Base-by-base conservation (phyloP, 2,329 filamentous ascomycete species). In the Beauveria varroae region DNA sequence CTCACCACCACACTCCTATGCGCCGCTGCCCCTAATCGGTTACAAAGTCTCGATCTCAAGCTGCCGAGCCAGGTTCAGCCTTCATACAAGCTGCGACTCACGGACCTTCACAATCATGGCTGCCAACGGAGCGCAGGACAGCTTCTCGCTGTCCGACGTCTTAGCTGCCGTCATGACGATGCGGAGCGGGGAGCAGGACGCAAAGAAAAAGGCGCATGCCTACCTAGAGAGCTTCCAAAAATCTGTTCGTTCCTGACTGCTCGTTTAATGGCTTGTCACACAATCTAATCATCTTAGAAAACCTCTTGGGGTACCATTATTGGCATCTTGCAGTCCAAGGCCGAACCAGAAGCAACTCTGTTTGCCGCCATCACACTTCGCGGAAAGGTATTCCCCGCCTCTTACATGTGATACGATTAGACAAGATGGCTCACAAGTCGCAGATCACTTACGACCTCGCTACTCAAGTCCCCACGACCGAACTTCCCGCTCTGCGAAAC, bases 291-390 rank as follows among this genome's bases (percentile, higher is more conserved):
- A 46, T n/a, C 65, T 59, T 72, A 96, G 91, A 82, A 90, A 71
- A 90, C 91, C 73, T 95, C 95, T 67, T 99, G 95, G 95, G 88
- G 87, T 50, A 88, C 89, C 52, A 93, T 92, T 64, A 88, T 97
- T 73, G 85, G 87, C 58, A 90, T 99, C 65, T 79, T 99, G 64
- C 91, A 96, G 74, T 90, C 91, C 55, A 82, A 88, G 65, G 85
- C 89, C 60, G 88, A 93, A 65, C 82, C 89, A 56, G 92, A 96
- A 74, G 90, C 91, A 28, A 95, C 95, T 73, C 81, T 99, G 63
- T 99, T 99, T 75, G 95, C 95, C 52, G 95, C 95, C 63, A 98
- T 93, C 52, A 99, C 95, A 57, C 80, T 99, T 71, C 96, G 96
- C 79, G 95, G 95, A 81, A 99, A 99, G 88, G 95, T 98, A 62